Evolutionary conservation across 257 asterid genomes (phyloP), one percentile per base, ranked within the genome.

Genomic region (Capsicum pubescens): DNA sequence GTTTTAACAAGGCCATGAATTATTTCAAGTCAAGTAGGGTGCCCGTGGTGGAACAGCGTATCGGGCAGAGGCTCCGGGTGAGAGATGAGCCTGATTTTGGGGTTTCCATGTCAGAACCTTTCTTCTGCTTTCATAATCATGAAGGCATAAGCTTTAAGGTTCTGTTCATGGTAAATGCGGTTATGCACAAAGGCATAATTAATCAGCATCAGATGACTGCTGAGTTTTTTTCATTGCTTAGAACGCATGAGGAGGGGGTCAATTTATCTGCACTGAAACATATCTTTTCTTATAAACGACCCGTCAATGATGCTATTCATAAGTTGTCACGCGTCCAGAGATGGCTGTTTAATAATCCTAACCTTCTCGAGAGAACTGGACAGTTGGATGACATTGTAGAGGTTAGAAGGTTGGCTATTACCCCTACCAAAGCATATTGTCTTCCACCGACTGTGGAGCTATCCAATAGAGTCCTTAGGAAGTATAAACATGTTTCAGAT

Each of bases 381-480:
- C 90, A 87, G 83, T 86, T 87, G 84, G 92, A 90, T 70, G 98
- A 93, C 79, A 82, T 88, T 26, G 92, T 92, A 59, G 97, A 95
- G 89, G 97, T 97, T 66, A 87, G 98, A 82, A 90, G 99, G 87
- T 63, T 97, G 88, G 71, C 90, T 35, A 91, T 95, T 15, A 97
- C 98, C 39, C 98, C 99, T 11, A 36, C 95, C 8, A 92, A 87
- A 85, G 99, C 95, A 44, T 97, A 93, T 55, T 95, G 98, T 89
- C 92, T 97, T 83, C 98, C 96, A 9, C 98, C 96, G 5, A 97
- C 93, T 76, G 88, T 89, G n/a, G 99, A 97, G 83, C 91, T 97
- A 54, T 93, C 98, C 0, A 95, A 97, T 54, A 86, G 98, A 83
- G 99, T 97, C 35, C 84, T 97, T 50, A 92, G 98, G 86, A 55